Evolutionary conservation across 805 yeast genomes (phyloP).

Genomic region (Debaryomyces tyrocola): DNA sequence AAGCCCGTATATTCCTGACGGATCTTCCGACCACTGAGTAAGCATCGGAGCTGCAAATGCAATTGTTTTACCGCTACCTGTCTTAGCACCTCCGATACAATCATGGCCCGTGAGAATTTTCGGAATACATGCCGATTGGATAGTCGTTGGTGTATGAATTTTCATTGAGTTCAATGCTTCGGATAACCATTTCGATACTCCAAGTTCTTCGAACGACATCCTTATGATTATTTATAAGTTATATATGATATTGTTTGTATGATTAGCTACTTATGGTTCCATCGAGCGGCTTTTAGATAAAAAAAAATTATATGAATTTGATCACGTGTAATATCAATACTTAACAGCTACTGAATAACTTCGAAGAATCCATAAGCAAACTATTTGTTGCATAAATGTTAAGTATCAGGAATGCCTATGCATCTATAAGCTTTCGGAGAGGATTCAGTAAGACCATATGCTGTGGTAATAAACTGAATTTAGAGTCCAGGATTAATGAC

Average conservation of each 20-base stretch:
- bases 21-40: conserved; percentile 92
- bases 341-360: too few species aligned
- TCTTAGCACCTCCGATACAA: conserved; percentile 97
- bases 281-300: conserved; percentile 5
- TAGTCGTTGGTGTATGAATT: conserved; percentile 78
- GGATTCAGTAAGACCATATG: neutral
- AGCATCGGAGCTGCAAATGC: conserved; percentile 98
- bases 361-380: too few species aligned
- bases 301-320: neutral
- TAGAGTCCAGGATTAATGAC: neutral
- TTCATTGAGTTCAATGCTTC: conserved; percentile 83
- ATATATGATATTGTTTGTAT: too few species aligned
- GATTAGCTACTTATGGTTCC: neutral
- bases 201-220: conserved; percentile 58
- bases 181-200: conserved; percentile 81
- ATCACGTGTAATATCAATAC: neutral
- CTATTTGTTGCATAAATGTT: neutral
- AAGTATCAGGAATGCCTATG: neutral
- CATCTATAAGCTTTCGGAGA: neutral
- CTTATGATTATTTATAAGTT: neutral
- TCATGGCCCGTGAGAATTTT: conserved; percentile 78
- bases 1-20: conserved; percentile 87
- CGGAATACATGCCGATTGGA: conserved; percentile 89
- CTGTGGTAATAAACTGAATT: neutral
- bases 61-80: conserved; percentile 97